These are phyloP conservation scores for Tanacetum coccineum DNA, from an alignment of 129 eudicot species.

Conservation along the genomic window DNA sequence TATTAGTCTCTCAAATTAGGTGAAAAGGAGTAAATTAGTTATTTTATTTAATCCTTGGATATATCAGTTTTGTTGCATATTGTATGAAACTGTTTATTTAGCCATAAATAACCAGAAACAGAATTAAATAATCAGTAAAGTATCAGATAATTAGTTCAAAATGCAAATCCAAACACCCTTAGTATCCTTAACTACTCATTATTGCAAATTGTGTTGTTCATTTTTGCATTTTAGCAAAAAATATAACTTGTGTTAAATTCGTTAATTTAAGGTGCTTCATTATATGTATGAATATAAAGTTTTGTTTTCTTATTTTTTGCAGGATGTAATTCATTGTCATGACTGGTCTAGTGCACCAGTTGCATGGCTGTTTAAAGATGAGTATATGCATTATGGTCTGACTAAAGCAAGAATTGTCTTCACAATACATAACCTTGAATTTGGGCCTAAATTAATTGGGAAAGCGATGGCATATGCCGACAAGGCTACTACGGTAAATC, in stretches of 20 bases:
- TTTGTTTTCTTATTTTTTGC: slow-evolving; percentile 24
- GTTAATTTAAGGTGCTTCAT: not conserved
- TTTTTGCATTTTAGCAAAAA: slow-evolving; percentile 1
- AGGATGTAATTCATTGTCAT: slow-evolving; percentile 98
- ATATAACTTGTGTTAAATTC: not conserved
- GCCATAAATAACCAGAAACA: not conserved
- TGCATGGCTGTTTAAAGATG: slow-evolving; percentile 91
- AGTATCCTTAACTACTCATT: not conserved
- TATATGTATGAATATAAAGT: not conserved
- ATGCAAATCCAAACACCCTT: not conserved
- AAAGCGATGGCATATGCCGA: slow-evolving; percentile 82
- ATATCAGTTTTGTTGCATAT: not conserved
- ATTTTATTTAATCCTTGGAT: not conserved
- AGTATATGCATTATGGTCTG: slow-evolving; percentile 78
- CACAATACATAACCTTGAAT: slow-evolving; percentile 97
- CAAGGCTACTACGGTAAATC: slow-evolving; percentile 92
- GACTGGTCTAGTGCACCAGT: slow-evolving; percentile 99
- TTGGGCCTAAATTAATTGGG: slow-evolving; percentile 72
- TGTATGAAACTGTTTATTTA: not conserved
- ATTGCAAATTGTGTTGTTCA: not conserved
- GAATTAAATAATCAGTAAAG: not conserved
- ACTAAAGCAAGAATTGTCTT: slow-evolving; percentile 86
- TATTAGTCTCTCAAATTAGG: not conserved
- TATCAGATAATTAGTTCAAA: not conserved
- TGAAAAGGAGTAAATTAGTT: not conserved